Base-by-base conservation (phyloP, 495 filamentous ascomycete species). In the Saxophila tyrrhenica region DNA sequence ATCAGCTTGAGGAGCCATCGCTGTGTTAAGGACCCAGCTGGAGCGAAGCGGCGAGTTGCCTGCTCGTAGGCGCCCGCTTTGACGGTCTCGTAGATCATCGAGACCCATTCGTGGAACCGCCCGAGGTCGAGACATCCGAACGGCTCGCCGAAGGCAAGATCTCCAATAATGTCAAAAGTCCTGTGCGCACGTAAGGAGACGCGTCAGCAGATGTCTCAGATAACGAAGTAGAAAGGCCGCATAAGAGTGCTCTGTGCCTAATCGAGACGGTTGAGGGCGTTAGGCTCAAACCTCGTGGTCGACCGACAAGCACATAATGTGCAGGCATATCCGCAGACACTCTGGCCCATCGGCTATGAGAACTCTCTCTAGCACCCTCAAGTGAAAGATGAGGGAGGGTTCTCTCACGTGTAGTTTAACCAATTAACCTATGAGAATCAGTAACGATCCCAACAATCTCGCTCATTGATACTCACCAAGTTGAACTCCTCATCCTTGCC, bases 101-200 rank as follows among this genome's bases (percentile, higher is more conserved):
- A 52, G 19, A 69, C 62, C 66, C 66, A 69, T 25, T 62, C 54
- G 42, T 67, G 59, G 43, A 52, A 62, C 15, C 20, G 21, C 0
- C 59, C 62, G 21, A 62, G 38, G 11, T 64, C 58, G 41, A 69
- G 59, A 39, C 64, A 66, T 39, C 62, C 67, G 51, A 69, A 68
- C 7, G 67, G 62, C 54, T 69, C 67, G 7, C 67, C 67, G 51
- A 69, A 69, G 24, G 51, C 54, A 16, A 69, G 56, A 55, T 69
- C 65, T 10, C 65, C 67, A 54, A 67, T 66, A 49, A 69, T 67
- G 52, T 69, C 67, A 39, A 69, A 66, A 0, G 64, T 69, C 16
- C 16, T 8, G 8, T 39, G 35, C 9, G 35, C 16, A 39, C 16
- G 16, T n/a, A n/a, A n/a, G n/a, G n/a, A n/a, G n/a, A n/a, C n/a